These are phyloP conservation scores for Aureobasidium sp. DNA, from an alignment of 2,329 filamentous ascomycete species.

Conservation along the genomic window DNA sequence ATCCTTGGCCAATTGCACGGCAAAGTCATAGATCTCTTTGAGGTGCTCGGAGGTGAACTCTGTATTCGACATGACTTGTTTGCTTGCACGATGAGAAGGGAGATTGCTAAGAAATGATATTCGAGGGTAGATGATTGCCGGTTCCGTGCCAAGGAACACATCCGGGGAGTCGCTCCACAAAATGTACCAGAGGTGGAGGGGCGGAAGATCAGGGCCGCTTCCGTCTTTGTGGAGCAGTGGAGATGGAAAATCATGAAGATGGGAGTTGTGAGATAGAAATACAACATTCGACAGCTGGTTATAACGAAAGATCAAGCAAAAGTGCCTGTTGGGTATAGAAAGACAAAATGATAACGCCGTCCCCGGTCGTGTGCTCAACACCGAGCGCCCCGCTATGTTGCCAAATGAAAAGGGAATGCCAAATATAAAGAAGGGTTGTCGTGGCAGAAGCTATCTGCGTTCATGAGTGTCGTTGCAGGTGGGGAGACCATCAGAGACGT, in stretches of 20 bases:
- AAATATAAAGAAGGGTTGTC: neutral
- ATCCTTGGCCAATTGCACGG: slow-evolving; percentile 59
- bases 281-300: neutral
- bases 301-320: neutral
- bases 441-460: slow-evolving; percentile 7
- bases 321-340: neutral
- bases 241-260: too few species aligned
- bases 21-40: slow-evolving; percentile 59
- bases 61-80: neutral
- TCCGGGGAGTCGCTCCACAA: neutral
- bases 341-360: neutral
- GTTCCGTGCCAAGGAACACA: neutral
- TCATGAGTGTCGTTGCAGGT: neutral
- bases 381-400: neutral
- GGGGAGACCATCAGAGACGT: neutral
- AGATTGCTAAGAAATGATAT: neutral
- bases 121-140: neutral
- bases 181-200: neutral
- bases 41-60: slow-evolving; percentile 36
- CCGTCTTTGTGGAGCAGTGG: neutral
- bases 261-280: neutral
- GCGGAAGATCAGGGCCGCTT: slow-evolving; percentile 1
- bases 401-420: neutral
- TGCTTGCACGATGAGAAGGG: neutral
- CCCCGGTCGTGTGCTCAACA: neutral